Base-by-base conservation (phyloP, 1,139 yeast genomes). In the Zygosaccharomyces pseudobailii region DNA sequence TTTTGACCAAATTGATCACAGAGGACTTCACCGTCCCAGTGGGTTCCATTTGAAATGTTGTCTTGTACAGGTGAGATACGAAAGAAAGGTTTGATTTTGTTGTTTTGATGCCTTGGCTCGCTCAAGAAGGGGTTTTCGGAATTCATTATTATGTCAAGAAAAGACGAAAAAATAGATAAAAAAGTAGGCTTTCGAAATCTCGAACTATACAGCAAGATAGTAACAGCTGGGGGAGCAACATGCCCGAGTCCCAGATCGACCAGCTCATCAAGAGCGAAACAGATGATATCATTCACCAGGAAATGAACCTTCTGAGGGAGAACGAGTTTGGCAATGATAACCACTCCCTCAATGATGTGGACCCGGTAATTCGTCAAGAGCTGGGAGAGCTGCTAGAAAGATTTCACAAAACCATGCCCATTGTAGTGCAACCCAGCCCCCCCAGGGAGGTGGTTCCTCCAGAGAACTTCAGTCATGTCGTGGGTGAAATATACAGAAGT, bases 381-480 rank as follows among this genome's bases (percentile, higher is more conserved):
- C 50, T 54, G 23, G 54, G 50, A n/a, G 52, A 50, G 30, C 51
- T 54, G 7, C 21, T 54, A 8, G 42, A 50, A 10, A 43, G 41
- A 21, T 53, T 54, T 35, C 53, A 49, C 31, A 49, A 50, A 23
- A 47, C 51, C 21, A 9, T 30, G 19, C 33, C 33, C 6, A 7
- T n/a, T 19, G 33, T 30, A 1, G 13, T 30, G 13, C 33, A 30
- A 9, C 5, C 19, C 5, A 9, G 3, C 5, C 19, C 33, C 3
- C 33, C 33, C 2, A 13, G 10, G 20, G 68, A 63, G 44, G 61
- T 63, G 22, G 50, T 58, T 17, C 94, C 94, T n/a, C 98, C 98
- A 1, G 96, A 90, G 63, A 92, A 92, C 69, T 92, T 92, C 67
- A 80, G 95, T 10, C 82, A 86, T 47, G 96, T 92, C 2, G 80